Evolutionary conservation across 2,329 filamentous ascomycete species (phyloP).

Genomic region (Diplodia intermedia): DNA sequence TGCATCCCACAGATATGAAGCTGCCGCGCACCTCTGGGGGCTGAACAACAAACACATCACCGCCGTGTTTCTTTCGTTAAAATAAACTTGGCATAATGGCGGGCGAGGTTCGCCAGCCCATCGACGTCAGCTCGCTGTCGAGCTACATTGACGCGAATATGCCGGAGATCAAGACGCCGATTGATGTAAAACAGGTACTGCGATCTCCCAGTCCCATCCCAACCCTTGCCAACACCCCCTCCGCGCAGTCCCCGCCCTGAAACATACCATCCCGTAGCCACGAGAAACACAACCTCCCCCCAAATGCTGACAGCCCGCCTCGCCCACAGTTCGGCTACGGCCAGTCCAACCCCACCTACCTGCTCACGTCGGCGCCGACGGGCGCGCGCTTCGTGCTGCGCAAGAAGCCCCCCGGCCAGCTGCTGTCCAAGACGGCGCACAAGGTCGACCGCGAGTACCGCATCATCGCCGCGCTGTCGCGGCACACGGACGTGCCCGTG

Average conservation of each 20-base stretch:
- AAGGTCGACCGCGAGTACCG: slow-evolving; percentile 95
- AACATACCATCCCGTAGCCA: too few relatives aligned
- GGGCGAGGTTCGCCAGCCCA: slow-evolving; percentile 85
- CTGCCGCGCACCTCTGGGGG: background rate
- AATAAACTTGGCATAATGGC: slow-evolving; percentile 66
- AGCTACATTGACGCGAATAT: slow-evolving; percentile 78
- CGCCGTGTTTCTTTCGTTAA: background rate
- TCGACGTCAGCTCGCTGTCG: slow-evolving; percentile 81
- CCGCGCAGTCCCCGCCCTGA: too few relatives aligned
- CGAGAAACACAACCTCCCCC: background rate
- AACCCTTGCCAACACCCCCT: background rate
- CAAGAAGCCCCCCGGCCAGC: slow-evolving; percentile 95
- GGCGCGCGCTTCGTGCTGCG: slow-evolving; percentile 83
- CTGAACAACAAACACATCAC: background rate
- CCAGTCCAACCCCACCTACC: slow-evolving; percentile 97
- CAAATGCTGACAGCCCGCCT: background rate
- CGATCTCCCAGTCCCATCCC: background rate
- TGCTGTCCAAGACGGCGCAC: slow-evolving; percentile 92
- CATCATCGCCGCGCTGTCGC: slow-evolving; percentile 79
- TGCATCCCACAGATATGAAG: background rate
- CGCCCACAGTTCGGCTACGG: slow-evolving; percentile 84
- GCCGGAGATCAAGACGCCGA: slow-evolving; percentile 80
- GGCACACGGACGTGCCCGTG: slow-evolving; percentile 80
- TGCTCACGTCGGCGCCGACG: slow-evolving; percentile 72
- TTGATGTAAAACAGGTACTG: slow-evolving; percentile 90